Percentiles rank a stretch among this genome's conserved stretches.
Evolutionary conservation across 768 basidiomycete genomes (phyloP).

Genomic region (Tricholomella constricta): DNA sequence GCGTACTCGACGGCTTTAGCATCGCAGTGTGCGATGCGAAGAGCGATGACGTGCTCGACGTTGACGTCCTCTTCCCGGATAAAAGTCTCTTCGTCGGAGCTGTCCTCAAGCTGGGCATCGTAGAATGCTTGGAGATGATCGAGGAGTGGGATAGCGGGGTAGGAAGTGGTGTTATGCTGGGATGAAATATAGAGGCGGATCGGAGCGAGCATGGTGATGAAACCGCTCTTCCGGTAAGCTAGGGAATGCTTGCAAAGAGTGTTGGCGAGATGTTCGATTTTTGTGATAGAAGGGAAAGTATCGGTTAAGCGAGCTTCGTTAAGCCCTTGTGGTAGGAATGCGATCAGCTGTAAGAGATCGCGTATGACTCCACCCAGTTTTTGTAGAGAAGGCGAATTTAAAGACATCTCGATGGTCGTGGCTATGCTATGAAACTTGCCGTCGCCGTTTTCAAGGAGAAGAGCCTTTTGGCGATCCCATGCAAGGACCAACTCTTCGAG

Average conservation of each 20-base stretch:
- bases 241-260: constrained; percentile 10
- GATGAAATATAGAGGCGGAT: constrained; percentile 14
- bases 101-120: background rate
- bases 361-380: background rate
- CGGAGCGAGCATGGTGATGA: constrained; percentile 15
- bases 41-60: constrained; percentile 10
- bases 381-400: constrained; percentile 11
- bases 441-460: constrained; percentile 6
- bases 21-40: background rate
- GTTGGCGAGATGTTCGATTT: constrained; percentile 1
- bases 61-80: constrained; percentile 5
- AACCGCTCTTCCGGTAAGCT: constrained; percentile 4
- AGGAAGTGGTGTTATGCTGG: background rate
- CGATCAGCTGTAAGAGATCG: constrained; percentile 8
- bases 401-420: constrained; percentile 10
- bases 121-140: constrained; percentile 3
- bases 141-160: constrained; percentile 1
- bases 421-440: constrained; percentile 14
- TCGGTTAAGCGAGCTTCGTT: background rate
- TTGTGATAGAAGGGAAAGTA: background rate
- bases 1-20: background rate
- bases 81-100: background rate
- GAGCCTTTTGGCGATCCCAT: constrained; percentile 10
- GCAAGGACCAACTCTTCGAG: constrained; percentile 5
- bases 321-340: constrained; percentile 14